Evolutionary conservation across 2,329 filamentous ascomycete species (phyloP), one percentile per base, ranked within the genome.

Genomic region (Neonectria punicea): DNA sequence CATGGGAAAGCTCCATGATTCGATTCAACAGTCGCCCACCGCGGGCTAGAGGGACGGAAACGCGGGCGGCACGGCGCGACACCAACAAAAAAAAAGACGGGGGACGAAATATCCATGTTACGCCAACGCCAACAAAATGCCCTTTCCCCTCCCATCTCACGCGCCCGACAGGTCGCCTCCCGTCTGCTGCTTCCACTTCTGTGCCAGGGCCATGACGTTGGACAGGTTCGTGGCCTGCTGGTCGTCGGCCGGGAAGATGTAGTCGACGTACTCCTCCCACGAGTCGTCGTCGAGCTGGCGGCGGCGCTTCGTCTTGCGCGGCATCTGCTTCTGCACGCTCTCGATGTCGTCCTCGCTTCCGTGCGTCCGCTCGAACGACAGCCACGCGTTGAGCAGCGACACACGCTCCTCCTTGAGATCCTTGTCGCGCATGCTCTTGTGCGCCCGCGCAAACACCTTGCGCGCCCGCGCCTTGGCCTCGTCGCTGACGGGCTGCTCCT

Each of bases 241-340:
- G 79, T 98, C 94, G 82, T 98, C 96, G 5, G 93, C 94, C 1
- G 96, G 96, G 88, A 99, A 99, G 36, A 99, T 89, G 74, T 97
- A 98, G 79, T 98, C 96, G 81, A 96, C 89, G 80, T 97, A 98
- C 82, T 99, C 96, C 85, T 99, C 77, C 83, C 93, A 98, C 41
- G 89, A 90, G 78, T 96, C 94, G 80, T 98, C 95, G 77, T 97
- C 94, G 78, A 97, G 81, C 86, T 90, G 93, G 79, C 96, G 91
- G 75, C 93, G 87, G 86, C 96, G 95, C 90, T 97, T 98, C 76
- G 93, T 92, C 81, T 91, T 90, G 70, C 94, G 88, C 36, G 96
- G 96, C 94, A 98, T 97, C 84, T 97, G 93, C 78, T 91, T 93
- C 80, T 96, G 91, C 68, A 99, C 92, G 75, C 90, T 90, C 68